Evolutionary conservation across 257 asterid species (phyloP), one percentile per base, ranked within the genome.

Genomic region (Fraxinus cuspidata): DNA sequence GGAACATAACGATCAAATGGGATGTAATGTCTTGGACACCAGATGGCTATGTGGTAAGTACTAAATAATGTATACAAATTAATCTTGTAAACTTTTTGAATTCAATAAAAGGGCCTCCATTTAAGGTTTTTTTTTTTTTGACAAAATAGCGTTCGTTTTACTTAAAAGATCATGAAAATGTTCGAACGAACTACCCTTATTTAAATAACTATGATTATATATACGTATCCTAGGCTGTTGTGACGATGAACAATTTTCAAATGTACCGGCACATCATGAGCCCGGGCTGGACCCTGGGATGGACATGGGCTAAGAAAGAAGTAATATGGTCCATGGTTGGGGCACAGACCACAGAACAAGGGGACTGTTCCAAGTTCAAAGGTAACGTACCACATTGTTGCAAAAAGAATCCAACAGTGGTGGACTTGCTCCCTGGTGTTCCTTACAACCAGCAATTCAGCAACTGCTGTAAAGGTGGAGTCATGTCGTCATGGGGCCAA

Each of bases 1-100:
- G 99, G 73, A 92, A 94, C 85, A 87, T 94, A 78, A 94, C 99
- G 10, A 90, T 94, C 86, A 94, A 88, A 89, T 94, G 99, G 99
- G 99, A 94, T 74, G 53, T 94, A 10, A 87, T 92, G 92, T 85
- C 96, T 35, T 94, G 99, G 99, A 91, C 97, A 51, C 88, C 96
- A 16, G 99, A 94, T 81, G 99, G 99, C 68, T 94, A 91, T 80
- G 97, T 91, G 85, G 99, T 94, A n/a, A 60, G 94, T 81, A 28
- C 40, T 0, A n/a, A 63, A 13, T 2, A 37, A 72, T 44, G 51
- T 13, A 77, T 4, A 40, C 16, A 28, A n/a, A 40, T 42, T 40
- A 40, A 11, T 13, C 32, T 19, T 11, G 16, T 40, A 2, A 10
- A 40, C 49, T 11, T 10, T 40, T 40, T 40, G 49, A 40, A 40